Evolutionary conservation across 192 early-diverging fungal species (phyloP), one percentile per base, ranked within the genome.

Genomic region (Pilobolus umbonatus): DNA sequence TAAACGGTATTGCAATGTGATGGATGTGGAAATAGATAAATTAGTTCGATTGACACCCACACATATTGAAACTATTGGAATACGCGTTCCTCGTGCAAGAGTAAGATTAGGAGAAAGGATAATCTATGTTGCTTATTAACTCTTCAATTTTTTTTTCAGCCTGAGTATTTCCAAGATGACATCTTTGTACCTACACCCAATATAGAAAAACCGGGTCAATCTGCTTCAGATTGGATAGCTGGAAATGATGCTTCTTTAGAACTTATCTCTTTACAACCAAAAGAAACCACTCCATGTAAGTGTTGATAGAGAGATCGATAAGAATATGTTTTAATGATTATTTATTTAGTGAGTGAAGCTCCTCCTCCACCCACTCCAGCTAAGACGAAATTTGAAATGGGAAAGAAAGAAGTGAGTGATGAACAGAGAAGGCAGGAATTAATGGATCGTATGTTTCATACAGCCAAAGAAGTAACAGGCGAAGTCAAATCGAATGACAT

Each of bases 161-260:
- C 81, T n/a, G 89, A 94, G 52, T 91, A 69, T 44, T 96, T 96
- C 67, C 92, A 96, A 66, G 92, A 96, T 66, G 91, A 93, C 55
- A 60, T 96, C 15, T 96, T 81, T 71, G 75, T 85, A 0, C 77
- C 70, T 26, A 92, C 90, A 0, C 48, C 61, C 1, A 88, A 89
- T 60, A 57, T 73, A 12, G 74, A 75, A 46, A 68, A 69, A 2
- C 58, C 88, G 0, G 47, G 69, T 0, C 48, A 86, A 28, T 61
- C 69, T n/a, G 72, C 81, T 1, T 57, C 39, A 0, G 75, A 71
- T 3, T 95, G 90, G 88, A 71, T 87, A 55, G 47, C 35, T n/a
- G 75, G 75, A 30, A 36, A 73, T 12, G 44, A 39, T 28, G 55
- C 53, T 9, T 26, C 35, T 5, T 34, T 55, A 17, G 12, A 31